Percentiles rank a stretch among this genome's conserved stretches.
Evolutionary conservation across 2,329 filamentous ascomycete genomes (phyloP).

Genomic region (Penicillium concentricum): DNA sequence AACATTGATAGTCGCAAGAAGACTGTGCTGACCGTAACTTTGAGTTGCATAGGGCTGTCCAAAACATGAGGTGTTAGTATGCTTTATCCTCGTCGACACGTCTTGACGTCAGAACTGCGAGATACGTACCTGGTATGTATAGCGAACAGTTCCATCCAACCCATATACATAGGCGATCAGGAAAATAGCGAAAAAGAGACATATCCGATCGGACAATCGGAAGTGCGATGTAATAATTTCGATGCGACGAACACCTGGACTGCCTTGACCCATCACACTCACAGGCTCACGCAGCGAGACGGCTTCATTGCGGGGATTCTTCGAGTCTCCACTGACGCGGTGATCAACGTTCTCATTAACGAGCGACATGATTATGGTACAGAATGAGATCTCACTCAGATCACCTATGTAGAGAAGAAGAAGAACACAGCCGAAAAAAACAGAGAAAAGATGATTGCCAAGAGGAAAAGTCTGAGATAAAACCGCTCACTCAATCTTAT

Average conservation of each 20-base stretch:
- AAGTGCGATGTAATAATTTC: constrained; percentile 57
- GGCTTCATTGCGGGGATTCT: constrained; percentile 5
- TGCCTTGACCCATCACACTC: constrained; percentile 20
- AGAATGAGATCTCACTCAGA: background rate
- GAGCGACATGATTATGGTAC: background rate
- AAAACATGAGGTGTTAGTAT: constrained; percentile 6
- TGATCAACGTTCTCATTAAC: background rate
- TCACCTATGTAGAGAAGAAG: background rate
- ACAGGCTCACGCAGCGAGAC: background rate
- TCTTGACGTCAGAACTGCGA: background rate
- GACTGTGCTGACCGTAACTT: constrained; percentile 53
- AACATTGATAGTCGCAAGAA: constrained; percentile 59
- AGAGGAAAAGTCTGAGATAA: constrained; percentile 1
- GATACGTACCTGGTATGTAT: constrained; percentile 47
- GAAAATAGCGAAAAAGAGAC: constrained; percentile 62
- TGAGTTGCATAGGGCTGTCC: constrained; percentile 54
- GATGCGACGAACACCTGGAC: constrained; percentile 59
- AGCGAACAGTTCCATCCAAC: constrained; percentile 57
- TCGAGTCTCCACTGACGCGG: background rate
- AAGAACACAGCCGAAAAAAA: background rate
- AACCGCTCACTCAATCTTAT: constrained; percentile 2
- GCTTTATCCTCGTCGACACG: background rate
- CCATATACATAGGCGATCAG: constrained; percentile 64
- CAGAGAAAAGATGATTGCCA: background rate
- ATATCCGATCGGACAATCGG: constrained; percentile 52